These are phyloP conservation scores for Pichia insulana DNA, from an alignment of 805 yeast species.

Conservation along the genomic window DNA sequence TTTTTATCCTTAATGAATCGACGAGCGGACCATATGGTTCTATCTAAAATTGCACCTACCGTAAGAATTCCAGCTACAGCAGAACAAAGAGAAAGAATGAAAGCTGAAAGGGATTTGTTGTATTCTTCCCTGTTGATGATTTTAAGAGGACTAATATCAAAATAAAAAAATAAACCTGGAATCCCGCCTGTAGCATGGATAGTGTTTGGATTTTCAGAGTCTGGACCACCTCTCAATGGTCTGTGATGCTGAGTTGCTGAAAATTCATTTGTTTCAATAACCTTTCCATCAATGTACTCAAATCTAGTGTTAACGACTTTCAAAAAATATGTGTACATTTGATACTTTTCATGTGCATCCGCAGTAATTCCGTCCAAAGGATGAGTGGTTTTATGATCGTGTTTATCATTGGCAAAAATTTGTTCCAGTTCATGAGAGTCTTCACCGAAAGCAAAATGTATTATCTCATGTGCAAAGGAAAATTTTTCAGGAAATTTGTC, in stretches of 20 bases:
- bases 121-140: constrained; percentile 76
- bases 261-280: constrained; percentile 79
- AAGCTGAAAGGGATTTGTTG: constrained; percentile 73
- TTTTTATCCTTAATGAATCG: constrained; percentile 63
- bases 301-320: constrained; percentile 88
- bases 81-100: constrained; percentile 72
- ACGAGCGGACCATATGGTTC: constrained; percentile 84
- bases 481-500: constrained; percentile 45
- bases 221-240: constrained; percentile 79
- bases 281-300: constrained; percentile 49
- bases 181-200: constrained; percentile 76
- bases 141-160: constrained; percentile 89
- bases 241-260: constrained; percentile 83
- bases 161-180: constrained; percentile 81
- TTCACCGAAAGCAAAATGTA: constrained; percentile 79
- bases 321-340: constrained; percentile 66
- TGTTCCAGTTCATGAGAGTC: constrained; percentile 27
- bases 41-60: constrained; percentile 82
- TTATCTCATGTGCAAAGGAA: constrained; percentile 67
- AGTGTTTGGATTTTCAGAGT: constrained; percentile 85
- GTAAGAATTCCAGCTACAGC: constrained; percentile 91
- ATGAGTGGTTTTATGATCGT: constrained; percentile 39
- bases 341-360: constrained; percentile 40
- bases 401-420: constrained; percentile 10
- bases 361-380: constrained; percentile 56